Evolutionary conservation across 106 monocot species (phyloP), one percentile per base, ranked within the genome.

Genomic region (Acorus gramineus): DNA sequence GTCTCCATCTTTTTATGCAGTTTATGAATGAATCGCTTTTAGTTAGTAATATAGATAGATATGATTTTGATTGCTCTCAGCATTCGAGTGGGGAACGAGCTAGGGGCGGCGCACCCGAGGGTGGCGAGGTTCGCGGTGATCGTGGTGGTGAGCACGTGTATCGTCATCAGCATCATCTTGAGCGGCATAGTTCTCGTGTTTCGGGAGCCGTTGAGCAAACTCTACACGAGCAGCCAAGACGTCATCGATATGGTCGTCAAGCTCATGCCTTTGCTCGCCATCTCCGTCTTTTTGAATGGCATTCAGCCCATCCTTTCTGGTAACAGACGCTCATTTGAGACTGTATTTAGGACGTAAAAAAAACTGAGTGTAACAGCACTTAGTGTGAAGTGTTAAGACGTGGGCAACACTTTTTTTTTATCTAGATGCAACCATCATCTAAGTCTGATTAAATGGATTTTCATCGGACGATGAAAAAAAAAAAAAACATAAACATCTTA

Each of bases 301-400:
- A 12, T 61, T 7, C 60, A 61, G 2, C 60, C 28, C 11, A 46
- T 61, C 44, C 60, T 61, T 44, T 61, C 60, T 5, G 60, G 60
- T 86, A 13, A 48, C 43, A 48, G 11, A 11, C 4, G 28, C 28
- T 28, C 1, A 28, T 28, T 28, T 28, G 28, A 28, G 28, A 28
- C 28, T 28, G 28, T 1, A 1, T 28, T 28, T 28, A 28, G 28
- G 28, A 28, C 28, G 28, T 28, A 28, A 28, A 28, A 28, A 28
- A 28, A 28, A 28, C 1, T 28, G 28, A 28, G 1, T 28, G 1
- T 28, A 28, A 28, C 1, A 28, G 28, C 28, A 28, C 28, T 28
- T 1, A 28, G 0, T 28, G 28, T 28, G 28, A 28, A 28, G 28
- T 28, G 28, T 28, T 1, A 28, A 28, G 28, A 28, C 28, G 28